Conservation (phyloP, 1,284 basidiomycete species). For the Lignosus rhinocerotis region DNA sequence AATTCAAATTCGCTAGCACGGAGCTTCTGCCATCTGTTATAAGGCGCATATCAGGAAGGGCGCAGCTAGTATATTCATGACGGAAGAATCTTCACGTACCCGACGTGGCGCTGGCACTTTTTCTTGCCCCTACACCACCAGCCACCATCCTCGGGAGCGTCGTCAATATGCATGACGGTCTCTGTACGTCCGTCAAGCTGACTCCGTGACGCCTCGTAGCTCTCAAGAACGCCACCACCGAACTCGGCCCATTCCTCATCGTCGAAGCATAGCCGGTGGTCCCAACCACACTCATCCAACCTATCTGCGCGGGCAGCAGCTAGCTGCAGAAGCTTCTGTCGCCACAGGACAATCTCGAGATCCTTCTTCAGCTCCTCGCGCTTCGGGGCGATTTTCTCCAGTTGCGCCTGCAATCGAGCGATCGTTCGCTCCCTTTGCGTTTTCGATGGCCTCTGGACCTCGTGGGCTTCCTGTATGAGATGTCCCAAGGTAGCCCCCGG, state of each 20-base stretch:
- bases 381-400: slow-evolving; percentile 56
- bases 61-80: no score
- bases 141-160: slow-evolving; percentile 42
- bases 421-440: slow-evolving; percentile 53
- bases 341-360: slow-evolving; percentile 66
- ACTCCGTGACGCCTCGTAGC: slow-evolving; percentile 52
- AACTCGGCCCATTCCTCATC: slow-evolving; percentile 73
- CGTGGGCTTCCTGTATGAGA: slow-evolving; percentile 12
- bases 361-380: slow-evolving; percentile 65
- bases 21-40: slow-evolving; percentile 74
- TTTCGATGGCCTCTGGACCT: slow-evolving; percentile 30
- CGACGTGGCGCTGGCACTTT: slow-evolving; percentile 76
- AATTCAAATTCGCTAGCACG: slow-evolving; percentile 69
- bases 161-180: slow-evolving; percentile 46
- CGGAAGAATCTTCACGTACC: slow-evolving; percentile 44
- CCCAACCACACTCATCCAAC: slow-evolving; percentile 77
- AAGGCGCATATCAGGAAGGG: not conserved
- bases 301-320: slow-evolving; percentile 61
- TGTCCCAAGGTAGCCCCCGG: not conserved
- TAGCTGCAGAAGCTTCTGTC: slow-evolving; percentile 64
- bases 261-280: slow-evolving; percentile 77
- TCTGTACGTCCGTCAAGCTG: slow-evolving; percentile 32
- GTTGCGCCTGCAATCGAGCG: slow-evolving; percentile 47
- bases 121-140: slow-evolving; percentile 78
- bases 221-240: slow-evolving; percentile 63